A percentile compares a stretch with the other conserved stretches of the same genome.
Conservation (phyloP, 768 basidiomycete genomes). For the Trametopsis cervina region DNA sequence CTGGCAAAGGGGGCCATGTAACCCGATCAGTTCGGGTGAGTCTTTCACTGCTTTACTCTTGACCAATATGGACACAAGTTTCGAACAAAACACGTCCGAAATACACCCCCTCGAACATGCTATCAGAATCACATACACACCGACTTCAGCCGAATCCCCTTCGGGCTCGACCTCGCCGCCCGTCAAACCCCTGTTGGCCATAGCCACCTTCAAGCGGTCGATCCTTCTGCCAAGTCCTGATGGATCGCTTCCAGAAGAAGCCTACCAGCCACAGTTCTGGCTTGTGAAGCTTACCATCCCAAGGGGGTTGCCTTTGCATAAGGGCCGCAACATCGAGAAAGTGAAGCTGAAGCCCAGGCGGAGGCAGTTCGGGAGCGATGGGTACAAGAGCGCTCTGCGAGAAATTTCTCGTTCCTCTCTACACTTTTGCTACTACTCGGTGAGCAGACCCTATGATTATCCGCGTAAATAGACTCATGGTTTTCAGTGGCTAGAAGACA, state of each 20-base stretch:
- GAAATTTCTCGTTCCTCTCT: background rate
- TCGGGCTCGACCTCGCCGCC: background rate
- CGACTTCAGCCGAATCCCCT: background rate
- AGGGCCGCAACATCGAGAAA: background rate
- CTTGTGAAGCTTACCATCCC: background rate
- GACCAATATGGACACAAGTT: background rate
- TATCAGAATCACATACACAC: background rate
- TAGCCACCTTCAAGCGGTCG: background rate
- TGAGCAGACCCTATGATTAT: too few species aligned
- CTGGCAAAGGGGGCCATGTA: too few species aligned
- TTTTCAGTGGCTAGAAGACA: background rate
- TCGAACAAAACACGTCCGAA: background rate
- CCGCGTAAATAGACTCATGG: too few species aligned
- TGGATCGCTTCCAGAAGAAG: background rate
- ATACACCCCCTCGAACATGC: background rate
- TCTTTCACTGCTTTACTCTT: background rate
- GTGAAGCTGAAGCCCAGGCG: background rate
- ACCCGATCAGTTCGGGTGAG: too few species aligned
- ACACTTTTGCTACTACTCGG: background rate
- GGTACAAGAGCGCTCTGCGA: background rate
- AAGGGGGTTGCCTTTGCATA: background rate
- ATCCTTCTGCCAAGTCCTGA: background rate
- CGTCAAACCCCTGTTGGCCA: background rate
- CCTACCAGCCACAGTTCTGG: background rate
- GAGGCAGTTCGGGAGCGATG: background rate